Evolutionary conservation across 2,329 filamentous ascomycete genomes (phyloP).

Genomic region (Exophiala phaeomuriformis): DNA sequence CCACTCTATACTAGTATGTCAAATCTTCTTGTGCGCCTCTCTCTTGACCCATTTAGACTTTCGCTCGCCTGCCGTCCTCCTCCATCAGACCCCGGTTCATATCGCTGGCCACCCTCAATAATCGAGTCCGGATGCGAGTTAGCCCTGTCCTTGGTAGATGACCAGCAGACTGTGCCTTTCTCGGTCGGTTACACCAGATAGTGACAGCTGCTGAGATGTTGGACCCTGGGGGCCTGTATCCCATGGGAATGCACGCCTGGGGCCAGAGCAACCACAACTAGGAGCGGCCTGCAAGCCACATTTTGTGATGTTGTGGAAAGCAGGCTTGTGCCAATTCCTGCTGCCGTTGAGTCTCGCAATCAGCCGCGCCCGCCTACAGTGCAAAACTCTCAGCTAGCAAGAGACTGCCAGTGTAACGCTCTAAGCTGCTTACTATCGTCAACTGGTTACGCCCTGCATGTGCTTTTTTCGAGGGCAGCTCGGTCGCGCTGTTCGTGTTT

Average conservation of each 20-base stretch:
- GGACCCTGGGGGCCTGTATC: neutral
- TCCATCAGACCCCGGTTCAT: neutral
- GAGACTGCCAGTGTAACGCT: neutral
- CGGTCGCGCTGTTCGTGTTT: neutral
- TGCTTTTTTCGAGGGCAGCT: neutral
- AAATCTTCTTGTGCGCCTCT: neutral
- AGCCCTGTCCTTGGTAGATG: neutral
- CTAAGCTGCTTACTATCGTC: too few relatives aligned
- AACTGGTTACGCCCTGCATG: neutral
- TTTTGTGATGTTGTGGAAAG: neutral
- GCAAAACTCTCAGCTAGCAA: neutral
- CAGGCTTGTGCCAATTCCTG: neutral
- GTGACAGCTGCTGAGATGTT: neutral
- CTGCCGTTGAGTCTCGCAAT: neutral
- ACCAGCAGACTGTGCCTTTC: neutral
- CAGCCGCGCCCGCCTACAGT: neutral
- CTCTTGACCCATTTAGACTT: neutral
- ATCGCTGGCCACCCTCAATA: neutral
- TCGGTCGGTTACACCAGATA: neutral
- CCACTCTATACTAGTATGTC: neutral
- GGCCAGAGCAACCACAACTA: neutral
- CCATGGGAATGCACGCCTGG: neutral
- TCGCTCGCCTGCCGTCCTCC: neutral
- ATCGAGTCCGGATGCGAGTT: neutral
- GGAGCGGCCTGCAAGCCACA: neutral